These are phyloP conservation scores for Collybia sp. DNA, from an alignment of 768 basidiomycete species.

Conservation along the genomic window DNA sequence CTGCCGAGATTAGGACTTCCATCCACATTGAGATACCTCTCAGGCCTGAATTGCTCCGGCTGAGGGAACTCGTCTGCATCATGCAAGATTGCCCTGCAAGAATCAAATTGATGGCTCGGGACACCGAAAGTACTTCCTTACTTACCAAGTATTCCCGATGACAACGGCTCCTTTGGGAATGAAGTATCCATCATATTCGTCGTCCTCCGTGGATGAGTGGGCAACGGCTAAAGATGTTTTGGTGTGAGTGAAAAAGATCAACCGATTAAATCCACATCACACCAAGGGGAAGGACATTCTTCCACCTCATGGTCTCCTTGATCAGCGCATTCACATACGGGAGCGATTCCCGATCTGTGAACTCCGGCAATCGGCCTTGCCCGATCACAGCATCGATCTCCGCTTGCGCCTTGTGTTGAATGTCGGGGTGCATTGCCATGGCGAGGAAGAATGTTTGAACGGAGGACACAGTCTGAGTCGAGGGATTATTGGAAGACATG, in stretches of 20 bases:
- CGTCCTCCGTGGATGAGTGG: conserved; percentile 7
- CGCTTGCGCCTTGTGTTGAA: conserved; percentile 28
- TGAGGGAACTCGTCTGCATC: conserved; percentile 4
- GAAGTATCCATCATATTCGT: conserved; percentile 7
- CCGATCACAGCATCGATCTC: conserved; percentile 34
- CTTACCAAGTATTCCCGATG: conserved; percentile 9
- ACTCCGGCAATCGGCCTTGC: conserved; percentile 30
- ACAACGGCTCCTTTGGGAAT: conserved; percentile 12
- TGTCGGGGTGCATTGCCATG: conserved; percentile 30
- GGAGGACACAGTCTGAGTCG: conserved; percentile 27
- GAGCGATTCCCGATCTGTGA: conserved; percentile 27
- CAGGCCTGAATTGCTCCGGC: conserved; percentile 8
- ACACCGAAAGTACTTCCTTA: not conserved
- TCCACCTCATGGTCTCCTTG: conserved; percentile 32
- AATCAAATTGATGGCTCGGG: not conserved
- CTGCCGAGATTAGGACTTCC: not conserved
- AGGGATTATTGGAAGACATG: not conserved
- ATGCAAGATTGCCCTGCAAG: not conserved
- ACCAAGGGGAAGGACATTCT: conserved; percentile 37
- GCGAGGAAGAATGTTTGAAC: conserved; percentile 30
- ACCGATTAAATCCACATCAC: not conserved
- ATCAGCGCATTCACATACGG: conserved; percentile 31
- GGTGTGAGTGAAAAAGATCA: not conserved
- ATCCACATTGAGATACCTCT: conserved; percentile 6
- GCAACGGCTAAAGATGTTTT: conserved; percentile 9